A percentile compares a stretch with the other conserved stretches of the same genome.
These are phyloP conservation scores for Vigna nakashimae DNA, from an alignment of 306 rosid genomes.

Conservation along the genomic window DNA sequence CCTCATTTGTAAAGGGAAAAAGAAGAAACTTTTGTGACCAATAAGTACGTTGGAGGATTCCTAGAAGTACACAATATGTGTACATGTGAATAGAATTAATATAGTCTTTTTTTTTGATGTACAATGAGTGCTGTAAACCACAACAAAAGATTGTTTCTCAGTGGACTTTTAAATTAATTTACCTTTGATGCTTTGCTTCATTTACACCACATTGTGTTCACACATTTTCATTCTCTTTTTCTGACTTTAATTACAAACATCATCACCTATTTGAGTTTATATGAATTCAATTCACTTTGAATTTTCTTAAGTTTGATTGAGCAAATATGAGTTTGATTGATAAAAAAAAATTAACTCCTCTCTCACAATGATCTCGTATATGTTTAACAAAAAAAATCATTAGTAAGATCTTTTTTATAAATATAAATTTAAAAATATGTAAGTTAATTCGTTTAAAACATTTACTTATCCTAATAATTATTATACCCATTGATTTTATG, in stretches of 20 bases:
- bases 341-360: no score
- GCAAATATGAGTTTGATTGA: background rate
- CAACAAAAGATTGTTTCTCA: background rate
- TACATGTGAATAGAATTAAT: slow-evolving; percentile 4
- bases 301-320: background rate
- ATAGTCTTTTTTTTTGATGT: background rate
- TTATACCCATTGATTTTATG: no score
- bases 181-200: background rate
- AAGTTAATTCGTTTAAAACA: no score
- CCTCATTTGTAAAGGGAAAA: background rate
- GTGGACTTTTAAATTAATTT: background rate
- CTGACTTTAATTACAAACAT: no score
- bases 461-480: no score
- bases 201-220: background rate
- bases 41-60: background rate
- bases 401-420: no score
- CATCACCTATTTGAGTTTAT: background rate
- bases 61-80: slow-evolving; percentile 1
- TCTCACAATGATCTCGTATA: no score
- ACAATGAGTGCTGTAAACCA: background rate
- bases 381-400: no score
- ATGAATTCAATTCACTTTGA: background rate
- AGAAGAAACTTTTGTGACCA: background rate
- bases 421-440: no score
- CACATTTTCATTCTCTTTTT: no score